Evolutionary conservation across 140 eudicot genomes (phyloP).

Genomic region (Cichorium intybus): DNA sequence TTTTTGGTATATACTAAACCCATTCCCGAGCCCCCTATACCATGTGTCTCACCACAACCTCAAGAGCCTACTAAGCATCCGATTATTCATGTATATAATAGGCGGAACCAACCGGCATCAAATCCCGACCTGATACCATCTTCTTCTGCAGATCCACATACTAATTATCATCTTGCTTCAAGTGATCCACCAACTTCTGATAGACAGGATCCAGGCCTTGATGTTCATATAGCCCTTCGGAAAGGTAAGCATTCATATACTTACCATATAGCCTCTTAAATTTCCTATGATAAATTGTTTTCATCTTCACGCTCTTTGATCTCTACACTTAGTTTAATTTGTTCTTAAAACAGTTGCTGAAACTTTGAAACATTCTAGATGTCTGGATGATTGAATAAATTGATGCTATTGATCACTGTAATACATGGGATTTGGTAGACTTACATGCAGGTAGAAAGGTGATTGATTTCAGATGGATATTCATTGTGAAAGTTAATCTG

Average conservation of each 20-base stretch:
- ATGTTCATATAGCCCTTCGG: slow-evolving; percentile 6
- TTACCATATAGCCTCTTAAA: background rate
- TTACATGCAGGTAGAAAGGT: background rate
- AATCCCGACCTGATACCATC: background rate
- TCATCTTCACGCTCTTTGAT: background rate
- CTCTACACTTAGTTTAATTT: background rate
- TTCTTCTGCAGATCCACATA: background rate
- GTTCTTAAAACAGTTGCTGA: background rate
- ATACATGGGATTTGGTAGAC: background rate
- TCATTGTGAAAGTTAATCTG: background rate
- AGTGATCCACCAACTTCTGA: background rate
- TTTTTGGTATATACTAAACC: too few relatives aligned
- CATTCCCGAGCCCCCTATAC: background rate
- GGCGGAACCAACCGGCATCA: background rate
- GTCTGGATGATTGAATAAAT: background rate
- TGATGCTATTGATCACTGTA: background rate
- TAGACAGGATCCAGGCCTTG: too few relatives aligned
- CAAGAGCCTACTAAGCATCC: background rate
- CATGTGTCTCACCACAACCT: too few relatives aligned
- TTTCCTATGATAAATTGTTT: background rate
- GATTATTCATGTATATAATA: background rate
- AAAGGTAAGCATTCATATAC: slow-evolving; percentile 14
- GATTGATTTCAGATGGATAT: background rate
- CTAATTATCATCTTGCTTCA: background rate
- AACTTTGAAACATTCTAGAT: background rate